These are phyloP conservation scores for Cyclocybe cylindracea DNA, from an alignment of 768 basidiomycete species.

Conservation along the genomic window DNA sequence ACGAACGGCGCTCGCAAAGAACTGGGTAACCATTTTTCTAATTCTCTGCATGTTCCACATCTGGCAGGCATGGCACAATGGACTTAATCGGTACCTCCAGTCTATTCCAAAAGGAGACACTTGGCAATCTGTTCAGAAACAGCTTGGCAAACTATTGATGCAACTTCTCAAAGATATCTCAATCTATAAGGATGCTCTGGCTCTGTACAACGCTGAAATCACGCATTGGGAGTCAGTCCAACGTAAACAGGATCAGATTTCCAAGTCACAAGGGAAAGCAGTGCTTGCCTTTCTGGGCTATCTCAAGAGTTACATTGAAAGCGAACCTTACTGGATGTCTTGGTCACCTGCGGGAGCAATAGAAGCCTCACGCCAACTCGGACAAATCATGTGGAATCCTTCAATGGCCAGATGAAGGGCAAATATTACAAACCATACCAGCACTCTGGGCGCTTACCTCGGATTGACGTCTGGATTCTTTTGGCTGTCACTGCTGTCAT, in stretches of 20 bases:
- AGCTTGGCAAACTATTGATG: constrained; percentile 19
- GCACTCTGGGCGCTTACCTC: constrained; percentile 19
- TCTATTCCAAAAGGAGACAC: constrained; percentile 24
- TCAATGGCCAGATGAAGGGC: constrained; percentile 31
- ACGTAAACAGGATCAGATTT: background rate
- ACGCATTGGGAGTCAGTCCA: constrained; percentile 14
- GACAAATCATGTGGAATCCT: constrained; percentile 36
- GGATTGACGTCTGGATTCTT: constrained; percentile 21
- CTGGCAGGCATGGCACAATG: constrained; percentile 33
- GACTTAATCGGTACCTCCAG: constrained; percentile 22
- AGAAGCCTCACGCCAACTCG: constrained; percentile 24
- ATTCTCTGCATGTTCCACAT: constrained; percentile 36
- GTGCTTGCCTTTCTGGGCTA: constrained; percentile 21
- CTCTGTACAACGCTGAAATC: constrained; percentile 14
- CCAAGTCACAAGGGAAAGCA: constrained; percentile 15
- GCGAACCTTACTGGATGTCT: constrained; percentile 22
- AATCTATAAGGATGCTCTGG: constrained; percentile 18
- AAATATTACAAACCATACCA: constrained; percentile 23
- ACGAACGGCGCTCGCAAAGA: constrained; percentile 16
- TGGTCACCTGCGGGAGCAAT: constrained; percentile 29
- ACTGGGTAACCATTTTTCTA: constrained; percentile 20
- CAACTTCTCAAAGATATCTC: constrained; percentile 21
- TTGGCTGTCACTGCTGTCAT: constrained; percentile 17
- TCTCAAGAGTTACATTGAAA: constrained; percentile 14
- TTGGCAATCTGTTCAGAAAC: constrained; percentile 12